Percentiles rank a stretch among this genome's conserved stretches.
phyloP scores from a whole-genome alignment of 331 rosid genomes.

The Rhamnella rubrinervis region DNA sequence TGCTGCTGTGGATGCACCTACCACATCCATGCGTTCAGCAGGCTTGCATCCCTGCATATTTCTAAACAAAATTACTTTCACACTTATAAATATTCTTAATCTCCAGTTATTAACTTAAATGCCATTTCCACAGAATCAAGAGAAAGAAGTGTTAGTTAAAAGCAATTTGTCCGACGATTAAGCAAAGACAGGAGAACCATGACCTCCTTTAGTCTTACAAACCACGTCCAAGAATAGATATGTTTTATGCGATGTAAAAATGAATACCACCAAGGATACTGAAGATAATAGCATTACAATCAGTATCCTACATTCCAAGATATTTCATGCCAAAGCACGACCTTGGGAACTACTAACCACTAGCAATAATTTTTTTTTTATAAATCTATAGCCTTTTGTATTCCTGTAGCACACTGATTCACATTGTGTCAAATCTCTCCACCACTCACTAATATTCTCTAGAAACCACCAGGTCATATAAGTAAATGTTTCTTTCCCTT shows the following conservation, averaged over 20 bases:
- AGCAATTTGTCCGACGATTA: background rate
- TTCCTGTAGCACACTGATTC: too few species aligned
- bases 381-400: too few species aligned
- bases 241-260: background rate
- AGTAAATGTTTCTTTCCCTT: too few species aligned
- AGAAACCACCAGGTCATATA: too few species aligned
- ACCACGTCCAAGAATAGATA: background rate
- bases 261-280: background rate
- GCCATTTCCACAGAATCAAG: background rate
- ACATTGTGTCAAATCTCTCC: too few species aligned
- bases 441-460: too few species aligned
- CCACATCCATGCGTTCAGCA: constrained; percentile 55
- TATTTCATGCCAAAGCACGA: too few species aligned
- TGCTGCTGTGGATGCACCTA: constrained; percentile 61
- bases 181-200: background rate
- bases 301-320: too few species aligned
- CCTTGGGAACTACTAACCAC: too few species aligned
- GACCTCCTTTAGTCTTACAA: background rate
- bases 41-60: constrained; percentile 77
- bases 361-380: too few species aligned
- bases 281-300: too few species aligned
- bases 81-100: background rate
- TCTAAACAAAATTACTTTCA: constrained; percentile 10
- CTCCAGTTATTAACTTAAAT: background rate
- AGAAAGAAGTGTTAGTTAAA: background rate